Percentiles rank a stretch among this genome's conserved stretches.
These are phyloP conservation scores for Lactifluus rugatus DNA, from an alignment of 768 basidiomycete genomes.

Conservation along the genomic window DNA sequence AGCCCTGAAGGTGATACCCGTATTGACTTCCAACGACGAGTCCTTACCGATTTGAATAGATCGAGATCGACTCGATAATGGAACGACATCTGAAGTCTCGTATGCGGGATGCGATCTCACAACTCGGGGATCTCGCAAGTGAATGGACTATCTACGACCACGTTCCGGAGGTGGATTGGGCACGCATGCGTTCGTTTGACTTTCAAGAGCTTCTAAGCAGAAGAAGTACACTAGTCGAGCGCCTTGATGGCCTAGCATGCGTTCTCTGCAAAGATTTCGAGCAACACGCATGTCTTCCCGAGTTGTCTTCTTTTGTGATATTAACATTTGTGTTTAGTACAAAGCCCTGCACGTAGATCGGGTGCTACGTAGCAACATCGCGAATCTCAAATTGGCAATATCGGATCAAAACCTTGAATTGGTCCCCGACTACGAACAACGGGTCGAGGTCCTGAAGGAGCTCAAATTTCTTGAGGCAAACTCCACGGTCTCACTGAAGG, in stretches of 20 bases:
- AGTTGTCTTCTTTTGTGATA: background rate
- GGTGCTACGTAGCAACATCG: conserved; percentile 63
- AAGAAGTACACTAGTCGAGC: conserved; percentile 41
- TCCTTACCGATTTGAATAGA: conserved; percentile 32
- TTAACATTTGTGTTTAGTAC: conserved; percentile 46
- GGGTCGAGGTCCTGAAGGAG: conserved; percentile 82
- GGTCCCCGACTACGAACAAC: conserved; percentile 93
- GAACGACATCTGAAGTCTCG: conserved; percentile 52
- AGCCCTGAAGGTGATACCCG: conserved; percentile 50
- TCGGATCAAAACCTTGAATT: conserved; percentile 97
- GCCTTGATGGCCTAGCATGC: conserved; percentile 40
- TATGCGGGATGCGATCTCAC: conserved; percentile 47
- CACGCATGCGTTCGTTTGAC: conserved; percentile 70
- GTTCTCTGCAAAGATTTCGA: conserved; percentile 56
- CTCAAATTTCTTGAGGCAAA: conserved; percentile 94
- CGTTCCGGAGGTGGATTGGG: conserved; percentile 80
- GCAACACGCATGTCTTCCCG: conserved; percentile 53
- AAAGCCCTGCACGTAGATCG: conserved; percentile 63
- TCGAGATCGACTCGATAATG: conserved; percentile 61
- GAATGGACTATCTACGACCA: conserved; percentile 44
- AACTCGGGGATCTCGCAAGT: conserved; percentile 39
- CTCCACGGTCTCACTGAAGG: conserved; percentile 90
- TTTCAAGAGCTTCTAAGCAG: conserved; percentile 76
- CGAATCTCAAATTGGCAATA: conserved; percentile 68
- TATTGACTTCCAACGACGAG: conserved; percentile 1